Evolutionary conservation across 2,329 filamentous ascomycete genomes (phyloP), one percentile per base, ranked within the genome.

Genomic region (Monosporascus cannonballus): DNA sequence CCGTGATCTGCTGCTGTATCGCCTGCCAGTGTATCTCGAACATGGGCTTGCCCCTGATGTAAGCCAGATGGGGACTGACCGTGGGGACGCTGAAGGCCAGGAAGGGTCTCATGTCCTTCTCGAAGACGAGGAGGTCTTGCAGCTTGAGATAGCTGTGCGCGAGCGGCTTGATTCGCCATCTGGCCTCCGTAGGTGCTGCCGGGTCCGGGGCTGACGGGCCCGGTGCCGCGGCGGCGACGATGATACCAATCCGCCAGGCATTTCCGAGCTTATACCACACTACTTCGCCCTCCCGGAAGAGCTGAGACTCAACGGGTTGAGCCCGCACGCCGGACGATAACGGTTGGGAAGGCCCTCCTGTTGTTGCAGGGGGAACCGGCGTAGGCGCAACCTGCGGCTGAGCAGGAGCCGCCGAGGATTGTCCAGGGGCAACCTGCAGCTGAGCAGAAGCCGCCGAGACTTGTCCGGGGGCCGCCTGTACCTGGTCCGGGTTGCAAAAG

Each of bases 61-160:
- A 69, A 1, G 69, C 59, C 9, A 75, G 60, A 11, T 63, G 62
- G 8, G 41, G 37, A 8, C 56, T 56, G 2, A 78, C 70, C 2
- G 67, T 65, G 0, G 77, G 77, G 1, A 80, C 76, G 11, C 73
- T 78, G 53, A 78, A 80, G 11, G 77, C 76, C 39, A 78, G 69
- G 56, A 78, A 80, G 1, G 77, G 77, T 3, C 77, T 71, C 58
- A 79, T 69, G 18, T 77, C 73, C 4, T 57, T 61, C 46, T 73
- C 69, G 0, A 61, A 47, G 54, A 76, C 77, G 36, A 62, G 57
- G 5, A 76, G 68, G 20, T 68, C 65, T 27, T 67, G 65, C 46
- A 75, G 30, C 63, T 71, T 8, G 69, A 70, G 36, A 74, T 68
- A 18, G 73, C 74, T n/a, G 74, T 67, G 34, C 77, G 56, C 52